Evolutionary conservation across 768 basidiomycete species (phyloP).

Genomic region (Rhizopogon salebrosus): DNA sequence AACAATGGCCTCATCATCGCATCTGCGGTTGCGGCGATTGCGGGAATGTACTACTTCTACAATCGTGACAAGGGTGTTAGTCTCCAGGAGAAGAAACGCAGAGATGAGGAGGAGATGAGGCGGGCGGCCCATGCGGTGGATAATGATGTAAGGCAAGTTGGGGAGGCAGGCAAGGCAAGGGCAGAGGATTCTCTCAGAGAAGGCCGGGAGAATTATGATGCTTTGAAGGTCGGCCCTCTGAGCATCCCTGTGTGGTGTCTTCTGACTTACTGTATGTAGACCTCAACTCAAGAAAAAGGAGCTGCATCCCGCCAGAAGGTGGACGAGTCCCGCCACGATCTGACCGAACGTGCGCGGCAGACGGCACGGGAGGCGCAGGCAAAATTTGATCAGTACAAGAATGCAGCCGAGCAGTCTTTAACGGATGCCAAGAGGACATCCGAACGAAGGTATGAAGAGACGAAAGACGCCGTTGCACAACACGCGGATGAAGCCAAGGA

Average conservation of each 20-base stretch:
- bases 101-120: conserved; percentile 28
- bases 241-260: not conserved
- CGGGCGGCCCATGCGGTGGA: conserved; percentile 20
- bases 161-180: conserved; percentile 27
- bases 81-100: conserved; percentile 18
- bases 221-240: conserved; percentile 28
- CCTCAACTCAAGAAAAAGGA: conserved; percentile 15
- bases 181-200: conserved; percentile 24
- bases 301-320: conserved; percentile 12
- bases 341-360: conserved; percentile 20
- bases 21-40: conserved; percentile 28
- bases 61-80: conserved; percentile 17
- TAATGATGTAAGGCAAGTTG: conserved; percentile 11
- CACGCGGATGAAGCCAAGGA: conserved; percentile 19
- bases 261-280: conserved; percentile 4
- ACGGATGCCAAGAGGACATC: conserved; percentile 19
- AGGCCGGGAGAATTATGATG: conserved; percentile 28
- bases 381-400: conserved; percentile 20
- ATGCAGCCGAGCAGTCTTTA: conserved; percentile 20
- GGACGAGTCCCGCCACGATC: conserved; percentile 18
- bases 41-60: conserved; percentile 34
- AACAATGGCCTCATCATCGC: conserved; percentile 25
- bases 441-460: conserved; percentile 24
- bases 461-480: conserved; percentile 21
- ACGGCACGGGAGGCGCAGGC: conserved; percentile 19